phyloP scores from a whole-genome alignment of 2,329 filamentous ascomycete species.

The Diaporthe sp. region DNA sequence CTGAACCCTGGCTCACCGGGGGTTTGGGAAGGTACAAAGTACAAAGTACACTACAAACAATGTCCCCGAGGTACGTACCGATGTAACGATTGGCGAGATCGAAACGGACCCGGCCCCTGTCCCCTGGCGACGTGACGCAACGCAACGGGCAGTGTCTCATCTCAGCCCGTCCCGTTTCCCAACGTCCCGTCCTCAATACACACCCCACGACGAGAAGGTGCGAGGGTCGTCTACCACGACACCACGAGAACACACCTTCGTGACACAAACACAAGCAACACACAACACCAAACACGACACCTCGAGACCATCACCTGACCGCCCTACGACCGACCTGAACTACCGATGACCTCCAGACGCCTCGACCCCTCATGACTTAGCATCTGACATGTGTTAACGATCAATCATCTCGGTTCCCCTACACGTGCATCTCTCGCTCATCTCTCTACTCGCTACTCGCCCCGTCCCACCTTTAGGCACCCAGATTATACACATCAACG shows the following conservation, averaged over 20 bases:
- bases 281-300: constrained; percentile 8
- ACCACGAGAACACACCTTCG: not conserved
- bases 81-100: constrained; percentile 25
- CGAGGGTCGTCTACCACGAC: not conserved
- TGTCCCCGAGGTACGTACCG: not conserved
- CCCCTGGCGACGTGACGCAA: constrained; percentile 12
- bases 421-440: not conserved
- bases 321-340: not conserved
- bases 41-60: not conserved
- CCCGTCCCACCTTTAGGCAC: not conserved
- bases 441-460: not conserved
- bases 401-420: not conserved
- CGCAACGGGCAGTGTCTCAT: constrained; percentile 19
- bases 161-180: not conserved
- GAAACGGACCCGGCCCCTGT: constrained; percentile 11
- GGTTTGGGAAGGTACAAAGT: not conserved
- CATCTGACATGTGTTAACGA: not conserved
- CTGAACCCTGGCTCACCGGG: constrained; percentile 10
- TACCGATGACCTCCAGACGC: not conserved
- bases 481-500: not conserved
- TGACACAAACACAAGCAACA: not conserved
- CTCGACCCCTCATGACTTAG: not conserved
- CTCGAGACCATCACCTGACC: constrained; percentile 2
- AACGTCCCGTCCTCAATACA: not conserved
- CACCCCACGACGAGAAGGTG: no score